Evolutionary conservation across 2,329 filamentous ascomycete genomes (phyloP).

Genomic region (Aspergillus uvarum): DNA sequence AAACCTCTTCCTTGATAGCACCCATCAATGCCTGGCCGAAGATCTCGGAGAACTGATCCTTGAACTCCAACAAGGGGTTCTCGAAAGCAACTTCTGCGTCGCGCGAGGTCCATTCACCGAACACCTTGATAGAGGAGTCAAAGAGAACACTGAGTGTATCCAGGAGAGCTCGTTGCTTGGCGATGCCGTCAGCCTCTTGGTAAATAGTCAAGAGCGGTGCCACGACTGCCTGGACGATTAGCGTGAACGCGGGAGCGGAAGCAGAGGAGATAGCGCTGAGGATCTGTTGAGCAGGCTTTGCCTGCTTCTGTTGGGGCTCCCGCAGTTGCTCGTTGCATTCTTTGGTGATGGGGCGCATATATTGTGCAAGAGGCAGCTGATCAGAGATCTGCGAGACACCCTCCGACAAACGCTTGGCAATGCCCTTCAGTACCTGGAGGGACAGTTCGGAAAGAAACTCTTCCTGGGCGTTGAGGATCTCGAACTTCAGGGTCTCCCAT

Average conservation of each 20-base stretch:
- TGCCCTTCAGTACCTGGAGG: constrained; percentile 54
- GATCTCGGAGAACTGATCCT: constrained; percentile 53
- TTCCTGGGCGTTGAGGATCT: constrained; percentile 66
- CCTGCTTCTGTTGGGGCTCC: constrained; percentile 68
- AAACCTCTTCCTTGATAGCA: constrained; percentile 51
- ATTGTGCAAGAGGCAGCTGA: constrained; percentile 50
- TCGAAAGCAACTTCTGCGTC: constrained; percentile 37
- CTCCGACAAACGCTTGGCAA: constrained; percentile 56
- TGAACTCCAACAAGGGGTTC: constrained; percentile 50
- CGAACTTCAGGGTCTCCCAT: constrained; percentile 69
- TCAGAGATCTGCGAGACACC: constrained; percentile 40
- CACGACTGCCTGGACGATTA: constrained; percentile 57
- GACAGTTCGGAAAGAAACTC: constrained; percentile 63
- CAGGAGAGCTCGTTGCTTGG: constrained; percentile 62
- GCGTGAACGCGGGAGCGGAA: constrained; percentile 55
- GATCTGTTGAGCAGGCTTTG: constrained; percentile 63
- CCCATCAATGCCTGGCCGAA: constrained; percentile 57
- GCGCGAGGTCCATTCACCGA: constrained; percentile 55
- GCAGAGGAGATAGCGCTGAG: constrained; percentile 57
- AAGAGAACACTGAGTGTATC: constrained; percentile 61
- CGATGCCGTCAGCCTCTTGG: constrained; percentile 60
- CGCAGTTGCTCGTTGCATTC: constrained; percentile 68
- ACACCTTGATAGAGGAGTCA: constrained; percentile 57
- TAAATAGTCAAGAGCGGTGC: constrained; percentile 61
- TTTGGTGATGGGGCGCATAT: constrained; percentile 61